Evolutionary conservation across 176 grass and related monocot genomes (phyloP).

Genomic region (Carex littledalei): DNA sequence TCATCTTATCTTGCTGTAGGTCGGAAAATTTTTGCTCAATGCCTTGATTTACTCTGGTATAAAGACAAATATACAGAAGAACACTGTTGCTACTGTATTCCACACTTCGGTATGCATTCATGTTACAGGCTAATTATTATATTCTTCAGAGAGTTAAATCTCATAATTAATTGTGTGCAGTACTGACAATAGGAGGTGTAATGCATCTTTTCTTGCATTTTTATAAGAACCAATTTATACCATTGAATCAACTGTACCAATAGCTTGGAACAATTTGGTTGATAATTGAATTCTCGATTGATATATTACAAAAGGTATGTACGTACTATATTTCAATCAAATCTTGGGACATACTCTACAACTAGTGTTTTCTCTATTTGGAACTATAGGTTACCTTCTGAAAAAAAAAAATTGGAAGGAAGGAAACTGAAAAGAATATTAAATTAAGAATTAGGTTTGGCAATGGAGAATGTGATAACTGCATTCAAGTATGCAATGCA

Average conservation of each 20-base stretch:
- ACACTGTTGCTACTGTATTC: slow-evolving; percentile 81
- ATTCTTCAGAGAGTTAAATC: neutral
- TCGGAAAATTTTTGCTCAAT: slow-evolving; percentile 91
- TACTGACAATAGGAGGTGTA: neutral
- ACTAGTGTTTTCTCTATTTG: neutral
- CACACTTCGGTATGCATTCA: slow-evolving; percentile 63
- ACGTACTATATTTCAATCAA: neutral
- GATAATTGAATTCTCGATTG: neutral
- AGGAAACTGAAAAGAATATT: neutral
- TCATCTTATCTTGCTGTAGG: slow-evolving; percentile 35
- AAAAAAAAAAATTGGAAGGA: neutral
- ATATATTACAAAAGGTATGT: neutral
- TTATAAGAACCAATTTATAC: neutral
- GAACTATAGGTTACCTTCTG: neutral
- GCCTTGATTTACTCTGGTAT: slow-evolving; percentile 90
- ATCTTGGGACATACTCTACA: neutral
- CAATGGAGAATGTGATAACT: slow-evolving; percentile 37
- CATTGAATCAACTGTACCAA: neutral
- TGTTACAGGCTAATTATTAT: neutral
- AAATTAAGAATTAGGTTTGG: slow-evolving; percentile 15
- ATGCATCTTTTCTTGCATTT: neutral
- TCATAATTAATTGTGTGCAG: neutral
- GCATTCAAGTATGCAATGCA: slow-evolving; percentile 79
- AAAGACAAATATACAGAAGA: slow-evolving; percentile 92
- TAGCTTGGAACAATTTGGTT: neutral